Conservation (phyloP, 441 rosid species). For the Theobroma grandiflorum region DNA sequence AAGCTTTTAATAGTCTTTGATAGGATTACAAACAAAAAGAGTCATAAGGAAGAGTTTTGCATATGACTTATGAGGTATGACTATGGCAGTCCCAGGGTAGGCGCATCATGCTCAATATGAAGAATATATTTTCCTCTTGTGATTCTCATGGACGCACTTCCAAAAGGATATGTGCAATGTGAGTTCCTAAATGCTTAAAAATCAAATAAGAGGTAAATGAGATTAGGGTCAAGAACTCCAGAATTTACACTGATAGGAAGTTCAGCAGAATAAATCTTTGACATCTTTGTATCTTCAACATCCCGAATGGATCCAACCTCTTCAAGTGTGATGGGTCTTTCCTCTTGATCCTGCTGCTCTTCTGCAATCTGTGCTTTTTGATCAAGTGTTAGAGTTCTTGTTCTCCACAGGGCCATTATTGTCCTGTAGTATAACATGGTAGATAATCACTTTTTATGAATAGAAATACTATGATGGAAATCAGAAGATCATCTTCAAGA, state of each 20-base stretch:
- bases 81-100: not conserved
- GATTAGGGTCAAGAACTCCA: not conserved
- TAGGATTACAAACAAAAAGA: not conserved
- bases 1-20: not conserved
- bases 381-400: conserved; percentile 58
- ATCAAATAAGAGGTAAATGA: not conserved
- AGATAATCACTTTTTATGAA: conserved; percentile 17
- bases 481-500: not conserved
- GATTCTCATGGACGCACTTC: not conserved
- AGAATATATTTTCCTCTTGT: not conserved
- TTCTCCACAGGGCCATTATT: conserved; percentile 83
- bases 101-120: not conserved
- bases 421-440: conserved; percentile 58
- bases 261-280: conserved; percentile 60
- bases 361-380: conserved; percentile 64
- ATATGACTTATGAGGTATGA: not conserved
- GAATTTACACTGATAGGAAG: conserved; percentile 62
- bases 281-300: conserved; percentile 58
- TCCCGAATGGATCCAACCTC: conserved; percentile 41
- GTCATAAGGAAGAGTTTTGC: not conserved
- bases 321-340: conserved; percentile 42
- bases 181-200: not conserved
- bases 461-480: not conserved
- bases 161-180: too few species aligned
- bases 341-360: conserved; percentile 59